Evolutionary conservation across 2,329 filamentous ascomycete species (phyloP).

Genomic region (Colletotrichum sp.): DNA sequence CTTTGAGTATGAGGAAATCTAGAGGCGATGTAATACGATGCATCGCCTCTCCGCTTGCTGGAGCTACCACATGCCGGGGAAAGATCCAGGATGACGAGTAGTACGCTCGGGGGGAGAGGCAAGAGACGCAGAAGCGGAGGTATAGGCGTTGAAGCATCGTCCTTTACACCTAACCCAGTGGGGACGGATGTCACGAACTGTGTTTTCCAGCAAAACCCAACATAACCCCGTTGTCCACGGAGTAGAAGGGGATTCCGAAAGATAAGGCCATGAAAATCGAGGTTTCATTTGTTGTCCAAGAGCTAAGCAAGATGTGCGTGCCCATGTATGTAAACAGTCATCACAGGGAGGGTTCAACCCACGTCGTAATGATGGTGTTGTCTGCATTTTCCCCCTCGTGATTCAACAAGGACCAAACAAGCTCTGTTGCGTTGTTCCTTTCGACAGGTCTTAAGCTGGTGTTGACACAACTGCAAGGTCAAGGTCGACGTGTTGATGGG

Average conservation of each 20-base stretch:
- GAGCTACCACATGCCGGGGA: not conserved
- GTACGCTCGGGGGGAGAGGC: not conserved
- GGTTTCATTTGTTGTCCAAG: not conserved
- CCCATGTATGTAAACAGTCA: not conserved
- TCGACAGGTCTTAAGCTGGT: not conserved
- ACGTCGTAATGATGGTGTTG: not conserved
- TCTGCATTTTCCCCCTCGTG: not conserved
- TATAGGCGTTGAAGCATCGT: not conserved
- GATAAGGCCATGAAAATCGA: not conserved
- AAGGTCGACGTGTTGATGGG: not conserved
- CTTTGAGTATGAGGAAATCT: slow-evolving; percentile 29
- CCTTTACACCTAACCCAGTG: not conserved
- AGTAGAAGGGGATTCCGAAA: not conserved
- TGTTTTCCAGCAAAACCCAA: not conserved
- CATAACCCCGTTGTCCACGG: not conserved
- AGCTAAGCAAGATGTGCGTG: not conserved
- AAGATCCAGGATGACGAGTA: not conserved
- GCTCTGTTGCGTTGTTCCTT: not conserved
- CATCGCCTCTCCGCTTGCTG: not conserved
- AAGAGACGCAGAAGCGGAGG: not conserved
- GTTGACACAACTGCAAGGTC: not conserved
- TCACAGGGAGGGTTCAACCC: not conserved
- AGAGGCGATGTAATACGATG: not conserved
- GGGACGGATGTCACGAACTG: not conserved
- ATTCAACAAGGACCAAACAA: not conserved